Evolutionary conservation across 345 rosid genomes (phyloP), one percentile per base, ranked within the genome.

Genomic region (Gossypium raimondii): DNA sequence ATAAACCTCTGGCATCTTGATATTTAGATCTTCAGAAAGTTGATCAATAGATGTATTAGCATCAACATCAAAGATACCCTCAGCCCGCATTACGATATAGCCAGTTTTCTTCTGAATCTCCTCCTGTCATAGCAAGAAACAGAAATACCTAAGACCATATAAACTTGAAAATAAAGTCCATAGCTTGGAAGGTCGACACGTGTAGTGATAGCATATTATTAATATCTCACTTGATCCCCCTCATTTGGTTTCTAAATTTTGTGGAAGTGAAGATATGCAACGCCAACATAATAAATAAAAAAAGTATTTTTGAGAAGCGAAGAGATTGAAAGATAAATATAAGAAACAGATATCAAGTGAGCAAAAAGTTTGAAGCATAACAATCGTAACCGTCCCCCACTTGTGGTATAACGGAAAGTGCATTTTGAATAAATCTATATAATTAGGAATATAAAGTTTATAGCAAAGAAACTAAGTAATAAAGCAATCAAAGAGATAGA

Each of bases 71-170:
- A 84, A 93, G 64, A 91, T 79, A 73, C 98, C 99, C 73, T 95
- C 97, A 27, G 93, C 98, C 84, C 97, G 87, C 99, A 91, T 93
- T 34, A 93, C 99, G 72, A 95, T 87, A 76, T 93, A 93, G 67
- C 99, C 98, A 48, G 99, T 95, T 82, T 95, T 95, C 89, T 93
- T 95, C 85, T 93, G 97, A 79, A 95, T 95, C 85, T 95, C 99
- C 85, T 95, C 99, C 99, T 95, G 72, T 79, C 18, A 73, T 62
- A 73, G 7, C 72, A 75, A 66, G 76, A 66, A 44, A 61, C 38
- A 73, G 20, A 41, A 27, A 22, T 48, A 44, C 16, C 3, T 18
- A 44, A 24, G 14, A 38, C 20, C 41, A 24, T 6, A 7, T 56
- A 22, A 64, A 3, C 14, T 34, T 34, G 68, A 64, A 64, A 29